Percentiles rank a stretch among this genome's conserved stretches.
phyloP scores from a whole-genome alignment of 306 rosid species.

The Cotoneaster glaucophyllus region DNA sequence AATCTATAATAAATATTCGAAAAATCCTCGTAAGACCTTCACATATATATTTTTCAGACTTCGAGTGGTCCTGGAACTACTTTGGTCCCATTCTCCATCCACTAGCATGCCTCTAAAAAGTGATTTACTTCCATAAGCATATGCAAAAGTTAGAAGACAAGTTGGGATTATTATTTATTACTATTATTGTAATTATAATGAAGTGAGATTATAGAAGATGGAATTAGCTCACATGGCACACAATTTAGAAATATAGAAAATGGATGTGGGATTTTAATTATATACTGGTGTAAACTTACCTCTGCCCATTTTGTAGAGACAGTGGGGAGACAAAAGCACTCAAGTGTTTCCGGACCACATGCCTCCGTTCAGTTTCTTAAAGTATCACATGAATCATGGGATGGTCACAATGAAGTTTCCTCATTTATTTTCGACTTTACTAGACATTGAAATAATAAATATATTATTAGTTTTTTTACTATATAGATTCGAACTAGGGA shows the following conservation, averaged over 20 bases:
- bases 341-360: conserved; percentile 12
- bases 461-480: too few species aligned
- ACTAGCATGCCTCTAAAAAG: background rate
- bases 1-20: too few species aligned
- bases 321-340: conserved; percentile 10
- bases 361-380: background rate
- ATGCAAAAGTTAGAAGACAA: background rate
- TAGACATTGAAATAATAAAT: background rate
- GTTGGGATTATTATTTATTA: background rate
- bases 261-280: background rate
- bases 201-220: background rate
- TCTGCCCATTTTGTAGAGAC: background rate
- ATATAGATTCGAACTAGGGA: too few species aligned
- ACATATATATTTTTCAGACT: too few species aligned
- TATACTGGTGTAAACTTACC: background rate
- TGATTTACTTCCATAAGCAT: background rate
- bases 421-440: background rate
- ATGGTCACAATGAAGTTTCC: background rate
- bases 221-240: conserved; percentile 1
- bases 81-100: too few species aligned
- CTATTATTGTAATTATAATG: too few species aligned
- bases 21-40: too few species aligned
- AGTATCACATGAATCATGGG: background rate
- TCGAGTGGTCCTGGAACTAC: too few species aligned
- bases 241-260: background rate